Evolutionary conservation across 805 yeast species (phyloP), one percentile per base, ranked within the genome.

Genomic region (Crinitomyces ghanaensis): DNA sequence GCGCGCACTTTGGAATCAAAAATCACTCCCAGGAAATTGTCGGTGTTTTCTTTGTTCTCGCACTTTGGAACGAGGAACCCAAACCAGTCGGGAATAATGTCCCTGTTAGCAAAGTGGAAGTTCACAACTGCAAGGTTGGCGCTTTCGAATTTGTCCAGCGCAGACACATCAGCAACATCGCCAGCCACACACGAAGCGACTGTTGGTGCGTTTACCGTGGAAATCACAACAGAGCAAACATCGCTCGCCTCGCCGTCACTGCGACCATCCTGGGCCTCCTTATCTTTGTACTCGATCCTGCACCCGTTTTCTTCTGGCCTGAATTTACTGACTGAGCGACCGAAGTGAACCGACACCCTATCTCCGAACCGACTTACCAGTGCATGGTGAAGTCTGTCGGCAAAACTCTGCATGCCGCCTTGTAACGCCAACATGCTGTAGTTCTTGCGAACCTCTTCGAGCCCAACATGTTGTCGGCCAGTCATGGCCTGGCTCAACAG

Each of bases 1-100:
- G 70, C 67, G 48, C 81, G 91, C 15, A 83, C 71, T 35, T 83
- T 84, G 1, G 95, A 82, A 54, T 88, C 97, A 57, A 78, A 88
- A 13, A 91, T 84, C 4, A 84, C 83, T 2, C 98, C 98, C 19
- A 88, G 60, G 11, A 85, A 57, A 13, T 69, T 62, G 30, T 72
- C 74, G 3, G 67, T 63, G 42, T 76, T 74, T 34, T 52, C 46
- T 1, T 48, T 48, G 30, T 65, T 59, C 28, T 57, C 56, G 3
- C 56, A 40, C 39, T 64, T 62, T 5, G 98, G 98, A 6, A 86
- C 79, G 30, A 88, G 65, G 45, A 79, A 83, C 2, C 98, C 98
- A 64, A 88, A 88, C 24, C 96, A 94, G 37, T 68, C 63, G 26
- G 36, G 37, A 12, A 48, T 51, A n/a, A 57, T 54, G 44, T 59